Percentiles rank a stretch among this genome's conserved stretches.
phyloP scores from a whole-genome alignment of 805 yeast species.

The Suhomyces canberraensis region DNA sequence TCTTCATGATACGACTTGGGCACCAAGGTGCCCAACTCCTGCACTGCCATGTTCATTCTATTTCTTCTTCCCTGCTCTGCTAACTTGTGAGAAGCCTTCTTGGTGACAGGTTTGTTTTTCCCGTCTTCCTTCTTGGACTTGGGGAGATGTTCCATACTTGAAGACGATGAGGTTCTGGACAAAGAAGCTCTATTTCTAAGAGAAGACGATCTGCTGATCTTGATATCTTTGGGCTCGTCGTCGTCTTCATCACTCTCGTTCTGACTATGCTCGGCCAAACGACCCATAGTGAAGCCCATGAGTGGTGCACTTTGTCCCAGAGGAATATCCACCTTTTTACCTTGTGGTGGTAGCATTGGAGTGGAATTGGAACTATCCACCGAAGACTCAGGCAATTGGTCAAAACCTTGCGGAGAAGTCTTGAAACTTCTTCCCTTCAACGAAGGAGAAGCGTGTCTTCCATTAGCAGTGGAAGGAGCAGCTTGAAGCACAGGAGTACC shows the following conservation, averaged over 20 bases:
- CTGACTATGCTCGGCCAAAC: conserved; percentile 34
- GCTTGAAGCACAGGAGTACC: conserved; percentile 40
- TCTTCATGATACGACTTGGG: conserved; percentile 60
- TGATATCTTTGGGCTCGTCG: neutral
- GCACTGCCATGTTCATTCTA: conserved; percentile 83
- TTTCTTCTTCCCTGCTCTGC: conserved; percentile 97
- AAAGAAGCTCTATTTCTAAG: neutral
- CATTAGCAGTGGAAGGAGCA: neutral
- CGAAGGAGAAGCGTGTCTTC: conserved; percentile 3
- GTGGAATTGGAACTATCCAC: conserved; percentile 14
- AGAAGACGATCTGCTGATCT: conserved; percentile 1
- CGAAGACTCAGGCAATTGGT: conserved; percentile 29
- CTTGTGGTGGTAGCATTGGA: conserved; percentile 40
- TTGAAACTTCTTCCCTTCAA: conserved; percentile 2
- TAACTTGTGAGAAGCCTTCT: conserved; percentile 76
- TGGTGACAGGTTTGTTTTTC: conserved; percentile 40
- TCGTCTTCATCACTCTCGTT: conserved; percentile 8
- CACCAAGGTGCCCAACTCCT: conserved; percentile 64
- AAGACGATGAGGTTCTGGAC: conserved; percentile 8
- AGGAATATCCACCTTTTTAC: conserved; percentile 24
- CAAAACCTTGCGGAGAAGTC: conserved; percentile 14
- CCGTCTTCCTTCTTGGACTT: conserved; percentile 5
- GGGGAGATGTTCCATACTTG: conserved; percentile 12
- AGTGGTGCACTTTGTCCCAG: conserved; percentile 26
- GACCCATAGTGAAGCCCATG: conserved; percentile 48